A percentile compares a stretch with the other conserved stretches of the same genome.
Conservation (phyloP, 768 basidiomycete genomes). For the Phylloporus scabripes region DNA sequence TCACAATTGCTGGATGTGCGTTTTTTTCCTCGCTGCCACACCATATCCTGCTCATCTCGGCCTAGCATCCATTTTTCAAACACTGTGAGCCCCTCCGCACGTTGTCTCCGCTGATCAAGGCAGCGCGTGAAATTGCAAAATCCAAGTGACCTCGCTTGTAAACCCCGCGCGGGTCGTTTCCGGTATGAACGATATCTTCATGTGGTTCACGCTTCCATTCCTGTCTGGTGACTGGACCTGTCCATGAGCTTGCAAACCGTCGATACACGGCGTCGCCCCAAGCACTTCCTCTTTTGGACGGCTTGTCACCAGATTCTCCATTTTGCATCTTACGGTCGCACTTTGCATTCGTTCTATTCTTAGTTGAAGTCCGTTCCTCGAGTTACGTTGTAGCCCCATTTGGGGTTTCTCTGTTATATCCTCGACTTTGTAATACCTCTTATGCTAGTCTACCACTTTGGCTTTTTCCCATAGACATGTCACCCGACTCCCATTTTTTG, state of each 20-base stretch:
- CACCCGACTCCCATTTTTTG: conserved; percentile 5
- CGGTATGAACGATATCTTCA: conserved; percentile 15
- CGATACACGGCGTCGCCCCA: too few species aligned
- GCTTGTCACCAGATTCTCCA: too few species aligned
- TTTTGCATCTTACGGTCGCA: conserved; percentile 17
- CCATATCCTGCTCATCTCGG: conserved; percentile 2
- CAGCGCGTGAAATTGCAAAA: conserved; percentile 83
- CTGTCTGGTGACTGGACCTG: too few species aligned
- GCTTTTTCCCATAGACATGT: conserved; percentile 22
- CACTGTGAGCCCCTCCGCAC: conserved; percentile 82
- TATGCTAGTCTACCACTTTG: conserved; percentile 15
- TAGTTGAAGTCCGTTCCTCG: conserved; percentile 1
- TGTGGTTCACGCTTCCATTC: neutral
- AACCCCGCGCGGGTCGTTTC: too few species aligned
- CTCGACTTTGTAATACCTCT: conserved; percentile 30
- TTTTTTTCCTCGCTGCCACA: neutral
- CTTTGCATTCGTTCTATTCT: conserved; percentile 14
- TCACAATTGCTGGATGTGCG: conserved; percentile 71
- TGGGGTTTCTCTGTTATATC: conserved; percentile 20
- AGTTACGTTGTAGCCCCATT: conserved; percentile 12
- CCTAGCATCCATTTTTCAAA: conserved; percentile 83
- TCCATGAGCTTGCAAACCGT: too few species aligned
- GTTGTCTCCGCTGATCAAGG: conserved; percentile 85
- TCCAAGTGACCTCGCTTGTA: too few species aligned
- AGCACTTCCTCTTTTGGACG: too few species aligned